Conservation (phyloP, 352 stramenopile genomes). For the Pythium aquatile region DNA sequence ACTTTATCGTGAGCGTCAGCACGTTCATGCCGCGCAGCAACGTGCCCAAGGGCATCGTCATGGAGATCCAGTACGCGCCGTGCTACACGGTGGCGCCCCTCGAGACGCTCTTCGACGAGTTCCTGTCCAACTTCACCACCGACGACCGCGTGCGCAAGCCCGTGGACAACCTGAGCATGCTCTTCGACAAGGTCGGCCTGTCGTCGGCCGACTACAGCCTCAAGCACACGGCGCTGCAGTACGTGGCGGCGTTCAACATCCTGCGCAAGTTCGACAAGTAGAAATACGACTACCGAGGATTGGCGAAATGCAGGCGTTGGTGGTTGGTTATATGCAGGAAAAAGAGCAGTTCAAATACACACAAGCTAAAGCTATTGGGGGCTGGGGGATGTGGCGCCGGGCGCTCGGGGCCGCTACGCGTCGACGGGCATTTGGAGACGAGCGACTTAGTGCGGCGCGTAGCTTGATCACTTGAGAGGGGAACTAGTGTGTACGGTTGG, state of each 20-base stretch:
- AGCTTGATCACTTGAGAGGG: constrained; percentile 8
- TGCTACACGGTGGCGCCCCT: constrained; percentile 74
- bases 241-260: constrained; percentile 86
- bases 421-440: constrained; percentile 10
- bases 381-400: constrained; percentile 1
- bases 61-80: constrained; percentile 85
- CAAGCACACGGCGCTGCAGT: constrained; percentile 88
- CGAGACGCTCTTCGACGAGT: constrained; percentile 85
- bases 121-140: constrained; percentile 65
- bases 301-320: constrained; percentile 1
- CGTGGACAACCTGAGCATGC: constrained; percentile 53
- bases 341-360: constrained; percentile 8
- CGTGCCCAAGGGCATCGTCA: constrained; percentile 68
- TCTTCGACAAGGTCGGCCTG: constrained; percentile 81
- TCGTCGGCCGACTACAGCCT: constrained; percentile 73
- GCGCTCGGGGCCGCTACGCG: neutral
- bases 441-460: constrained; percentile 11
- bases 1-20: constrained; percentile 85
- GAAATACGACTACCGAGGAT: neutral
- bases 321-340: neutral
- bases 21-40: constrained; percentile 88
- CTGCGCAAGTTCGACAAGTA: constrained; percentile 82
- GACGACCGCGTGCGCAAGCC: constrained; percentile 74
- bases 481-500: constrained; percentile 6
- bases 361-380: constrained; percentile 8